Evolutionary conservation across 306 rosid species (phyloP), one percentile per base, ranked within the genome.

Genomic region (Sicyos baderoa): DNA sequence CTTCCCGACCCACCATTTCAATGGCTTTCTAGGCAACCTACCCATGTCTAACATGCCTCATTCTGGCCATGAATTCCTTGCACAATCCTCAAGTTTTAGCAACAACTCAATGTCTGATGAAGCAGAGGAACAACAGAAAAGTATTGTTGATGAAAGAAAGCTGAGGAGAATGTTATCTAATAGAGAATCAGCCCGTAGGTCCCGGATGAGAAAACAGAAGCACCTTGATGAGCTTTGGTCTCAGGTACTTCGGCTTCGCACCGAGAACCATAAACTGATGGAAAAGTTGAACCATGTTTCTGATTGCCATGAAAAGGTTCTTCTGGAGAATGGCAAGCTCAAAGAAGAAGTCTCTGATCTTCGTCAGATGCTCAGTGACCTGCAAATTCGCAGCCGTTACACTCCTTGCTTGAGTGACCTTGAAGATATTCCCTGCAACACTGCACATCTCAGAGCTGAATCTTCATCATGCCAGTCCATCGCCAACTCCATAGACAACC

Each of bases 161-260:
- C 91, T 87, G 27, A 70, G 97, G 50, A 75, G 97, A 78, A 92
- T 87, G 96, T 84, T 92, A 79, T 92, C 97, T 1, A 92, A 92
- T 76, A 72, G 97, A 16, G 97, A 92, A 32, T 92, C 97, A 0
- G 97, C 97, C 0, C 90, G 97, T 4, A 59, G 97, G n/a, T 92
- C 97, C 0, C 84, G 97, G 7, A 88, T 88, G 89, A 84, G 97
- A 70, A 92, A 89, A 84, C 96, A 92, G 79, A 87, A 76, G 58
- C 96, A 92, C 81, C 88, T 92, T 8, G 96, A 92, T 74, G 97
- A 92, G 74, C 89, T 92, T 2, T 92, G 97, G 96, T 89, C 95
- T 6, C 97, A 92, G 73, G 95, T 92, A 29, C 78, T 92, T 52
- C 88, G 96, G 97, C 86, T 89, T 3, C 79, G 97, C 32, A 86